Conservation (phyloP, 2,329 filamentous ascomycete genomes). For the Fusarium mangiferae region DNA sequence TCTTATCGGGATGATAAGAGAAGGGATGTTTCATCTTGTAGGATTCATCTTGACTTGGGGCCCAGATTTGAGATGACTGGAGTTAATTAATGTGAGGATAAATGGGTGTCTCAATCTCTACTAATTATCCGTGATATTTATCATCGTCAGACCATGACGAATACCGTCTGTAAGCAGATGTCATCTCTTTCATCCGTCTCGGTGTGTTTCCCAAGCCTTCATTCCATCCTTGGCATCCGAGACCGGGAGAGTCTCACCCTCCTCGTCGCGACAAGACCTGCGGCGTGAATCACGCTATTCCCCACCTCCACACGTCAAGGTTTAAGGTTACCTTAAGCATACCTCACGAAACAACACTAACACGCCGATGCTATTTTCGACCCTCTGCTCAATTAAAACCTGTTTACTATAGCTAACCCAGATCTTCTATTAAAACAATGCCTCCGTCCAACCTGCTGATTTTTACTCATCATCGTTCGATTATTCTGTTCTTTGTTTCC, state of each 20-base stretch:
- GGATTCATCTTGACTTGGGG: neutral
- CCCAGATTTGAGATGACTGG: neutral
- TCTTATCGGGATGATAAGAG: neutral
- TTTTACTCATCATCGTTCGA: conserved; percentile 27
- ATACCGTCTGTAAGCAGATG: fast-evolving
- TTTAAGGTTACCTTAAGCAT: conserved; percentile 22
- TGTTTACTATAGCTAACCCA: neutral
- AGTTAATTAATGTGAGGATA: neutral
- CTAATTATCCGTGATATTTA: fast-evolving
- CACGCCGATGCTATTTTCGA: neutral
- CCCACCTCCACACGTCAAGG: conserved; percentile 1
- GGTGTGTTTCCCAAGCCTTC: neutral
- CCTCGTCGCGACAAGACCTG: conserved; percentile 3
- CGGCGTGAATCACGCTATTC: neutral
- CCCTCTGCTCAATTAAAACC: neutral
- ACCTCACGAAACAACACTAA: neutral
- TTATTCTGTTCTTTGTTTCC: conserved; percentile 7
- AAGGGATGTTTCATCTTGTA: neutral
- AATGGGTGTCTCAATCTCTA: neutral
- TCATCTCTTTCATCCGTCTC: fast-evolving
- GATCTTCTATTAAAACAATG: conserved; percentile 18
- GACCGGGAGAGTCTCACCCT: conserved; percentile 5
- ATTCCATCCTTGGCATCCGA: neutral
- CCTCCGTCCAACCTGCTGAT: conserved; percentile 16
- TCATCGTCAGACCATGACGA: neutral